Evolutionary conservation across 164 flowering plant genomes (phyloP), one percentile per base, ranked within the genome.

Genomic region (Sedum album): DNA sequence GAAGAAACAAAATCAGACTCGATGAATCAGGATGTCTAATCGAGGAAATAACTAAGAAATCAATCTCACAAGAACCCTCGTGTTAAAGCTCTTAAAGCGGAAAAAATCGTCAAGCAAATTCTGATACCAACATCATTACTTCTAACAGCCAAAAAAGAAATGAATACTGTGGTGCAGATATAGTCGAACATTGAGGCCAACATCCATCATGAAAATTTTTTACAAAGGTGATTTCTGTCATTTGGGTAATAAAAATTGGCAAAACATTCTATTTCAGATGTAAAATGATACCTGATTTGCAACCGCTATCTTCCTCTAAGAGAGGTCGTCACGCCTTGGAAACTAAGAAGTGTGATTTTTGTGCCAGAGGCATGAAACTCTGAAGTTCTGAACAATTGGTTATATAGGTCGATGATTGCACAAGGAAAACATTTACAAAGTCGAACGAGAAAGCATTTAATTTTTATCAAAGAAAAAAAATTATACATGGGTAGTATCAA

Each of bases 391-490:
- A 57, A 20, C 33, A 20, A 28, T 33, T 13, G 9, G 20, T 57
- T 57, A 57, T 57, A 57, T 57, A 57, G 57, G 57, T 21, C 28
- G 57, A 0, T 57, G 31, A 57, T 57, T 33, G 62, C 48, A 44
- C 48, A 44, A 14, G 48, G 48, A 44, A 44, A 33, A 26, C 62
- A 57, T 26, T 28, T 14, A 10, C 33, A 28, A 20, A 28, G 17
- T 57, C 8, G 18, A 57, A 28, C 17, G 31, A 11, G 14, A 30
- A 57, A 26, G 33, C 33, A 26, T 57, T 57, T 14, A 57, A 11
- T 57, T 57, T 57, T 57, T 28, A 57, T 28, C 15, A 33, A 20
- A 26, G 18, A 57, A 55, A 57, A 28, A 57, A 33, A 53, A 6
- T 18, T 53, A 53, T 53, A 53, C 28, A 51, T 53, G 28, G 60